Conservation (phyloP, 495 filamentous ascomycete genomes). For the Penicillium cosmopolitanum region DNA sequence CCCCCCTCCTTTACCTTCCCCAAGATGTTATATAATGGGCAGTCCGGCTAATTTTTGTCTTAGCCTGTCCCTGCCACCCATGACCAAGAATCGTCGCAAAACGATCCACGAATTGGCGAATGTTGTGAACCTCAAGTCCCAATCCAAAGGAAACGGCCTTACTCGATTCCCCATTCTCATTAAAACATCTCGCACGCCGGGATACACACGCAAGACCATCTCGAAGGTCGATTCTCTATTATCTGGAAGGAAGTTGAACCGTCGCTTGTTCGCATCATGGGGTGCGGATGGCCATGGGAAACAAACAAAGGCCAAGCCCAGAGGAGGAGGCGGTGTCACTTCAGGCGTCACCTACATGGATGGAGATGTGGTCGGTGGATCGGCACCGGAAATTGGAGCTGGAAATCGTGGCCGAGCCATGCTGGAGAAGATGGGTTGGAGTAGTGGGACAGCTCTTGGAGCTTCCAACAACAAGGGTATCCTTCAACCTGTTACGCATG, state of each 20-base stretch:
- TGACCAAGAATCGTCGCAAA: constrained; percentile 77
- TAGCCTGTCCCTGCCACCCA: constrained; percentile 81
- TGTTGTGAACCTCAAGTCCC: constrained; percentile 75
- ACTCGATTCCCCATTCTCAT: constrained; percentile 76
- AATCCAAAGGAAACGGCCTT: constrained; percentile 76
- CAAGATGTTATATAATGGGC: background rate
- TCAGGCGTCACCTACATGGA: constrained; percentile 68
- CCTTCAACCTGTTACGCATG: constrained; percentile 79
- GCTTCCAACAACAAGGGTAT: constrained; percentile 84
- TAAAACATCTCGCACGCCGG: constrained; percentile 66
- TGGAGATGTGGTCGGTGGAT: constrained; percentile 86
- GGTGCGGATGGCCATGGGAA: constrained; percentile 17
- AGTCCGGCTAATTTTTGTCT: constrained; percentile 11
- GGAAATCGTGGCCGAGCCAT: constrained; percentile 86
- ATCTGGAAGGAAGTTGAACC: constrained; percentile 35
- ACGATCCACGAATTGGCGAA: constrained; percentile 74
- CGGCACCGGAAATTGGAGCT: constrained; percentile 78
- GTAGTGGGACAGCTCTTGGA: constrained; percentile 83
- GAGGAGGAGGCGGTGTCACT: constrained; percentile 30
- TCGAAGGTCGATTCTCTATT: constrained; percentile 41
- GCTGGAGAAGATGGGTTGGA: constrained; percentile 99
- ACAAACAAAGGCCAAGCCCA: constrained; percentile 39
- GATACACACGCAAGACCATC: constrained; percentile 52
- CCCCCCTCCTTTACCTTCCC: background rate
- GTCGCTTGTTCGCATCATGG: constrained; percentile 39